Percentiles rank a stretch among this genome's conserved stretches.
phyloP scores from a whole-genome alignment of 2,329 filamentous ascomycete species.

The Neonectria sp. region DNA sequence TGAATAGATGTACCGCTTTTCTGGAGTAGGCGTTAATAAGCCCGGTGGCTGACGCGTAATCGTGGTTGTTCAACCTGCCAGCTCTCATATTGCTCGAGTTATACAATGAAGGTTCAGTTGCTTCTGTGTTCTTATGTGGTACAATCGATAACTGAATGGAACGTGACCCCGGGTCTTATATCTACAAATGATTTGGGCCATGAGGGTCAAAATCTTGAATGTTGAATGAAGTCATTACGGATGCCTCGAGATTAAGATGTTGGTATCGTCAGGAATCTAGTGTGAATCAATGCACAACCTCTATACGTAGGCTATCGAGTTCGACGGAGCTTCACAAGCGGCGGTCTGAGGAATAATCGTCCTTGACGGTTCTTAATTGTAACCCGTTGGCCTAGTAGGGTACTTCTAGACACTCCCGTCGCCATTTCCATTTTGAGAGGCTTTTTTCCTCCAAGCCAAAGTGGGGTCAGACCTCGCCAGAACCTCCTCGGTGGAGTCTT shows the following conservation, averaged over 20 bases:
- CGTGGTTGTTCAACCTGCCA: not conserved
- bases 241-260: not conserved
- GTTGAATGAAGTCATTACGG: not conserved
- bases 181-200: too few species aligned
- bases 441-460: not conserved
- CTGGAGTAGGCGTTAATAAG: not conserved
- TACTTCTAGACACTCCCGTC: too few species aligned
- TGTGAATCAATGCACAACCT: not conserved
- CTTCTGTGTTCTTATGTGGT: not conserved
- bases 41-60: constrained; percentile 8
- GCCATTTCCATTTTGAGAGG: not conserved
- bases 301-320: too few species aligned
- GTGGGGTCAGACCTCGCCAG: constrained; percentile 8
- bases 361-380: too few species aligned
- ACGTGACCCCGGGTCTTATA: not conserved
- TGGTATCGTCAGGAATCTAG: too few species aligned
- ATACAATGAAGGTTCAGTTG: not conserved
- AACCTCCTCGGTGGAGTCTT: constrained; percentile 7
- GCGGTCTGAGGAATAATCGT: too few species aligned
- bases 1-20: not conserved
- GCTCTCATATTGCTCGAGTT: not conserved
- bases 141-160: not conserved
- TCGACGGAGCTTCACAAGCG: too few species aligned
- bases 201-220: not conserved
- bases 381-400: too few species aligned